Evolutionary conservation across 352 stramenopile genomes (phyloP).

Genomic region (Globisporangium polare): DNA sequence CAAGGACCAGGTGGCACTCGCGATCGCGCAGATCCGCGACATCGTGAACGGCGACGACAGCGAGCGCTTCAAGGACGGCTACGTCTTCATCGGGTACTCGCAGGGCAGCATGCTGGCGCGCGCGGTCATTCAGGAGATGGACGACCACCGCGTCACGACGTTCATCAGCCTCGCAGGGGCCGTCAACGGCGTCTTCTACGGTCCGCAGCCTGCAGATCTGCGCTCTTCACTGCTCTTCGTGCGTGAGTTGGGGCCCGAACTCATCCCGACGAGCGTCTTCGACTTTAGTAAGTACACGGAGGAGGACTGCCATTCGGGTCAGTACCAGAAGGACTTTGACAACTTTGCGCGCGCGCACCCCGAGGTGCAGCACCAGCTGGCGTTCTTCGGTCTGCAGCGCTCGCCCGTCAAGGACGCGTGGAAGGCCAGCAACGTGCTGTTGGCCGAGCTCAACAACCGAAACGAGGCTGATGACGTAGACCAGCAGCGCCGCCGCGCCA

Average conservation of each 20-base stretch:
- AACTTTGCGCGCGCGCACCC: conserved; percentile 16
- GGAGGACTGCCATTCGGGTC: conserved; percentile 18
- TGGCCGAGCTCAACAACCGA: conserved; percentile 28
- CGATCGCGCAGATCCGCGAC: conserved; percentile 29
- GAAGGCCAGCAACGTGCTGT: conserved; percentile 20
- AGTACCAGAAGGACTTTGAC: conserved; percentile 32
- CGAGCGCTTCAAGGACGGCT: conserved; percentile 25
- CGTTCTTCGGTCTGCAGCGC: conserved; percentile 24
- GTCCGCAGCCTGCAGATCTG: conserved; percentile 25
- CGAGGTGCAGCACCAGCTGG: conserved; percentile 20
- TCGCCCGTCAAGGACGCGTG: conserved; percentile 22
- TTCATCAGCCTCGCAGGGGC: conserved; percentile 40
- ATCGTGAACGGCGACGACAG: conserved; percentile 17
- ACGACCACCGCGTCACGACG: conserved; percentile 47
- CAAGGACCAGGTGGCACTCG: conserved; percentile 28
- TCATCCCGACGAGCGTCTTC: conserved; percentile 23
- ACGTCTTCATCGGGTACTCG: conserved; percentile 48
- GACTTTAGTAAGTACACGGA: conserved; percentile 28
- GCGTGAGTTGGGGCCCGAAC: conserved; percentile 16
- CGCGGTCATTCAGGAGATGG: conserved; percentile 47
- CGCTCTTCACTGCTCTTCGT: conserved; percentile 15
- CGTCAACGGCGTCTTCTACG: conserved; percentile 49
- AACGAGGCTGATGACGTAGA: conserved; percentile 9
- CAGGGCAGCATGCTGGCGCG: conserved; percentile 41
- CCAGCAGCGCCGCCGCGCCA: conserved; percentile 23